Evolutionary conservation across 169 alveolate genomes (phyloP), one percentile per base, ranked within the genome.

Genomic region (Plasmodium coatneyi): DNA sequence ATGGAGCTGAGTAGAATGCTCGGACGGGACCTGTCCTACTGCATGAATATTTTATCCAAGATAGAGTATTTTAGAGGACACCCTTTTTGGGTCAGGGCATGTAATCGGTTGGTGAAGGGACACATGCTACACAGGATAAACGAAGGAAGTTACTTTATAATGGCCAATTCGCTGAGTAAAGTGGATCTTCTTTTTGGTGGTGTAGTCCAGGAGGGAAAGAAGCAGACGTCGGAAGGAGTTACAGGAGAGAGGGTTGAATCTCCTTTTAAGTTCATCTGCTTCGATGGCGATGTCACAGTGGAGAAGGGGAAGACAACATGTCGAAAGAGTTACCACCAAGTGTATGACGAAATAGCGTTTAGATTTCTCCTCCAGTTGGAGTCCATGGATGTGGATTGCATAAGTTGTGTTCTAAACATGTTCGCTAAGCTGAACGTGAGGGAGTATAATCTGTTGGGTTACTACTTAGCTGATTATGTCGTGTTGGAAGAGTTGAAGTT

Each of bases 31-130:
- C 72, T 89, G 19, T 89, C 94, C 1, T 70, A 89, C 34, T 89
- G 94, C 34, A 89, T 89, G 94, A 89, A 80, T 22, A 89, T 89
- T n/a, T 2, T 89, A 3, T 79, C 94, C n/a, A 89, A 89, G 70
- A 56, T 89, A 9, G 36, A 60, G 10, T 66, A 79, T 46, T 89
- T 89, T 22, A 80, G 36, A 19, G 76, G 76, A 5, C 60, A 89
- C 25, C n/a, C 32, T 1, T 89, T 89, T 28, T 89, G 94, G 94
- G n/a, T 32, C 3, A 56, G 34, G 19, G 49, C 83, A 25, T 56
- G 71, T n/a, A 79, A 89, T 14, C 66, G 56, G 71, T 89, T 89
- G 71, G 54, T 66, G 30, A 89, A 89, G 71, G 94, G 94, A 1
- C 16, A 79, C 10, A 89, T 89, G 94, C 9, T 89, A 0, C 94